Conservation (phyloP, 2,329 filamentous ascomycete genomes). For the Trichothecium sympodiale region DNA sequence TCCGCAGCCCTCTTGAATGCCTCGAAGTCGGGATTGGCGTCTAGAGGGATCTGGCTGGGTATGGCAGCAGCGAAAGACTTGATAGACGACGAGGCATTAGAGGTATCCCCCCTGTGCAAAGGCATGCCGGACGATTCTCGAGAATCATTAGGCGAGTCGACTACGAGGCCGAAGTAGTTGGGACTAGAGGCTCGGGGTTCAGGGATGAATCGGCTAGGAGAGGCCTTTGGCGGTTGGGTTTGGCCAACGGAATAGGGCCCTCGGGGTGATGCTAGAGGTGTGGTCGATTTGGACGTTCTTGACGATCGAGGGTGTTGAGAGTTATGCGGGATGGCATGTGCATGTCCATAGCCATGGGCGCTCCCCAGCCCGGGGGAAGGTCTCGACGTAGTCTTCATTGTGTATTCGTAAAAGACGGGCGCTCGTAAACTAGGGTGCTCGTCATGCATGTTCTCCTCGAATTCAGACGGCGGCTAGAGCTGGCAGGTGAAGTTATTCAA, state of each 20-base stretch:
- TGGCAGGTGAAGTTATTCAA: no score
- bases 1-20: slow-evolving; percentile 68
- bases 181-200: slow-evolving; percentile 51
- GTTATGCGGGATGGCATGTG: slow-evolving; percentile 30
- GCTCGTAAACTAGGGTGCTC: slow-evolving; percentile 11
- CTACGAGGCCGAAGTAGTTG: slow-evolving; percentile 75
- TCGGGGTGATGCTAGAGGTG: slow-evolving; percentile 41
- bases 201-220: slow-evolving; percentile 22
- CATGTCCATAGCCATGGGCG: slow-evolving; percentile 17
- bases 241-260: slow-evolving; percentile 44
- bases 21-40: slow-evolving; percentile 74
- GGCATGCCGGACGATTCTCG: slow-evolving; percentile 44
- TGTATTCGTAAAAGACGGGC: slow-evolving; percentile 23
- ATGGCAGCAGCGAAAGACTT: slow-evolving; percentile 58
- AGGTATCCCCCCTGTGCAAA: slow-evolving; percentile 63
- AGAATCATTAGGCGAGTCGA: slow-evolving; percentile 49
- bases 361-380: slow-evolving; percentile 19
- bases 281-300: slow-evolving; percentile 25
- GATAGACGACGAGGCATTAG: slow-evolving; percentile 58
- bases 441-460: slow-evolving; percentile 16
- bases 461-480: no score
- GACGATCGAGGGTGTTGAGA: slow-evolving; percentile 12
- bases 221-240: slow-evolving; percentile 38
- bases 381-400: slow-evolving; percentile 34
- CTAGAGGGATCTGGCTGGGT: slow-evolving; percentile 58